Evolutionary conservation across 2,329 filamentous ascomycete species (phyloP).

Genomic region (Fusarium protoensiforme): DNA sequence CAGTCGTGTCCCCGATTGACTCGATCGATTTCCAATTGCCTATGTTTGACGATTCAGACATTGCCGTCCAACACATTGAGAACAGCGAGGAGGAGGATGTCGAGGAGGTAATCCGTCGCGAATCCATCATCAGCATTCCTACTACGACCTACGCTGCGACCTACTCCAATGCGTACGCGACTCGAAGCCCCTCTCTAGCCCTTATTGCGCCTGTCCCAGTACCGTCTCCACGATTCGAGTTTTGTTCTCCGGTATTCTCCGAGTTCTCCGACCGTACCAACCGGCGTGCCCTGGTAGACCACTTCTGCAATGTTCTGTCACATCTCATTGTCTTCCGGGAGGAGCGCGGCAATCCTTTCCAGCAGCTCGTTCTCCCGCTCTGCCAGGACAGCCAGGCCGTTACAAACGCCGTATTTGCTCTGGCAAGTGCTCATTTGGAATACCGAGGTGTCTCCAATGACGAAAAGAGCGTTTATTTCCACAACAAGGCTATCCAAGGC

Average conservation of each 20-base stretch:
- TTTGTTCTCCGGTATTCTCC: constrained; percentile 63
- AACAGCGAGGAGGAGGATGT: constrained; percentile 40
- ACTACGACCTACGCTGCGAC: constrained; percentile 30
- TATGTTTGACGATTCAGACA: constrained; percentile 31
- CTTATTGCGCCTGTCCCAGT: constrained; percentile 38
- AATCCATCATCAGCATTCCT: constrained; percentile 28
- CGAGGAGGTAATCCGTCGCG: constrained; percentile 43
- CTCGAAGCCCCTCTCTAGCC: constrained; percentile 38
- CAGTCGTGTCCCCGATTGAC: constrained; percentile 46
- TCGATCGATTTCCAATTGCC: constrained; percentile 48
- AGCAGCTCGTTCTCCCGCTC: constrained; percentile 70
- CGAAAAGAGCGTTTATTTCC: constrained; percentile 69
- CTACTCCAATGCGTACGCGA: constrained; percentile 27
- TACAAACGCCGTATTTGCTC: constrained; percentile 85
- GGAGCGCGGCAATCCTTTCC: constrained; percentile 71
- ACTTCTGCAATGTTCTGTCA: constrained; percentile 72
- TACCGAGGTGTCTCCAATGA: constrained; percentile 65
- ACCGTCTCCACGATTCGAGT: constrained; percentile 58
- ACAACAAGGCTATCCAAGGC: constrained; percentile 69
- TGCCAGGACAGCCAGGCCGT: constrained; percentile 68
- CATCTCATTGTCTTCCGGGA: constrained; percentile 74
- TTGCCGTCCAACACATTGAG: constrained; percentile 22
- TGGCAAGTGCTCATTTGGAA: constrained; percentile 86
- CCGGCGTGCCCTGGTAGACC: constrained; percentile 67
- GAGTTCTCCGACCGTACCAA: constrained; percentile 67